Percentiles rank a stretch among this genome's conserved stretches.
Evolutionary conservation across 2,329 filamentous ascomycete genomes (phyloP).

Genomic region (Fusarium bactridioides): DNA sequence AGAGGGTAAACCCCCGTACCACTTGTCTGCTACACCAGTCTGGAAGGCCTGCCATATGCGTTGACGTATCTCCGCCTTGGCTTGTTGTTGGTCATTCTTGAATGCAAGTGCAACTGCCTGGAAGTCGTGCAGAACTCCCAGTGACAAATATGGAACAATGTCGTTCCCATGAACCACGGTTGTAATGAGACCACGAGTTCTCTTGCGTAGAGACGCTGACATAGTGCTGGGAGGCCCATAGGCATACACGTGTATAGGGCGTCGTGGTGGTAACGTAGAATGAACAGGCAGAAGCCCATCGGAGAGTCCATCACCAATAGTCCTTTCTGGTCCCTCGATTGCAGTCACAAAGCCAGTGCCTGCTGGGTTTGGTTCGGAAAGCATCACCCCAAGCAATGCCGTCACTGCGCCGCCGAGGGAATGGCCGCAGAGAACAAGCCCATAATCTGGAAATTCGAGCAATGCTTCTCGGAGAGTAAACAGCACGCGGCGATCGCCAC

Average conservation of each 20-base stretch:
- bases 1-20: slow-evolving; percentile 57
- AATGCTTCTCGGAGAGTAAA: slow-evolving; percentile 71
- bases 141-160: slow-evolving; percentile 75
- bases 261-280: slow-evolving; percentile 68
- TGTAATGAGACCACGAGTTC: slow-evolving; percentile 77
- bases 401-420: slow-evolving; percentile 75
- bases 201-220: slow-evolving; percentile 72
- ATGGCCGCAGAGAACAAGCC: slow-evolving; percentile 74
- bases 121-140: slow-evolving; percentile 78
- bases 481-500: slow-evolving; percentile 72
- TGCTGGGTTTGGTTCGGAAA: slow-evolving; percentile 67
- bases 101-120: slow-evolving; percentile 76
- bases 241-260: slow-evolving; percentile 80
- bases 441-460: slow-evolving; percentile 72
- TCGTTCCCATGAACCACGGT: slow-evolving; percentile 78
- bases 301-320: slow-evolving; percentile 47
- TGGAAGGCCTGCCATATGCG: slow-evolving; percentile 72
- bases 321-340: slow-evolving; percentile 54
- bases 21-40: slow-evolving; percentile 67
- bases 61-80: slow-evolving; percentile 71
- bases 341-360: slow-evolving; percentile 71
- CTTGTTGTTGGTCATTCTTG: slow-evolving; percentile 73
- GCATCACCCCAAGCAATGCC: slow-evolving; percentile 73
- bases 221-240: slow-evolving; percentile 79
- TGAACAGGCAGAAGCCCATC: slow-evolving; percentile 41